Base-by-base conservation (phyloP, 2,329 filamentous ascomycete genomes). In the Exophiala xenobiotica region DNA sequence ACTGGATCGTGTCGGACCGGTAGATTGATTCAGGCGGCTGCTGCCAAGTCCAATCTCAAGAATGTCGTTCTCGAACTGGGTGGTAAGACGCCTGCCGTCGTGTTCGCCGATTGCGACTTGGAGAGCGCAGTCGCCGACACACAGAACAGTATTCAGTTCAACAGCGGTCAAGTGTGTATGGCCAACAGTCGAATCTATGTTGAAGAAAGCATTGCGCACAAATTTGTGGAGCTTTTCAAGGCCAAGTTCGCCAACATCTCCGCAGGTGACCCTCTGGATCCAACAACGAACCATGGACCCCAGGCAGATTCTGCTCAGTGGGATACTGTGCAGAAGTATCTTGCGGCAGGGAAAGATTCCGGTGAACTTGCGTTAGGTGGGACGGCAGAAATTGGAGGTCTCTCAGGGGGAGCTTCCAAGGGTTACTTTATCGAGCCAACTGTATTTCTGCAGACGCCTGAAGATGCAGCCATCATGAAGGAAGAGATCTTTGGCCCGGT, bases 1-100 rank as follows among this genome's bases (percentile, higher is more conserved):
- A 91, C 87, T 0, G 88, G 87, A 24, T 87, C 82, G 2, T 90
- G 87, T 0, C 74, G 74, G 1, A 90, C 87, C 0, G 88, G 84
- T 3, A 79, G 81, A 44, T 77, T 85, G 42, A 88, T 91, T 56
- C 89, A 90, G 85, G 87, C 87, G 64, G 77, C 81, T 68, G 86
- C 87, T 0, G 77, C 82, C 12, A 70, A 78, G 0, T 61, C 66
- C 35, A 88, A 74, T n/a, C 67, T 82, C 63, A 83, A 82, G 67
- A 81, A 82, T 56, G 79, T 83, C 50, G 82, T 79, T 0, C 71
- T 83, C 1, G 80, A 83, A 61, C 80, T 78, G 0, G 80, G 80
- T n/a, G 80, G 80, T 16, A 83, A 83, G 60, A 79, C 75, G 0
- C 79, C 80, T 0, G 64, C 80, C 3, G 58, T 82, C 1, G 71